A percentile compares a stretch with the other conserved stretches of the same genome.
phyloP scores from a whole-genome alignment of 2,329 filamentous ascomycete species.

The Trichoderma oligosporum region DNA sequence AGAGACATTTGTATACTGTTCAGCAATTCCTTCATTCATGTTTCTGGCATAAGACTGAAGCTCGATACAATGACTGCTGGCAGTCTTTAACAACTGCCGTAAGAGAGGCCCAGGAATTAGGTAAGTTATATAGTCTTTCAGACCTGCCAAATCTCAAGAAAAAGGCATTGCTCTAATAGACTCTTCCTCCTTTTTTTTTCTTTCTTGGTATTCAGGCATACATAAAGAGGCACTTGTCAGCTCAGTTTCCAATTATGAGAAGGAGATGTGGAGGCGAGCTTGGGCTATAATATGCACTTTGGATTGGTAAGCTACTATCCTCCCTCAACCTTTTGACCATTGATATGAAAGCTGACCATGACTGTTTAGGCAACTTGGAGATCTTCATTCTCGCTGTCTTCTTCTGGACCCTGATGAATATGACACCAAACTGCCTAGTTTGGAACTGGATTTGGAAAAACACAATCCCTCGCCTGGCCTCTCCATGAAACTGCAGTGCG shows the following conservation, averaged over 20 bases:
- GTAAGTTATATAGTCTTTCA: slow-evolving; percentile 24
- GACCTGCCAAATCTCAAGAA: not conserved
- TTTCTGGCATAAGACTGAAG: slow-evolving; percentile 38
- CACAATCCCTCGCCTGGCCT: slow-evolving; percentile 32
- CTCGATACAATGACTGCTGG: slow-evolving; percentile 37
- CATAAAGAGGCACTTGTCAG: slow-evolving; percentile 31
- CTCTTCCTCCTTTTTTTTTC: too few species aligned
- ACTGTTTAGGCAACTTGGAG: slow-evolving; percentile 34
- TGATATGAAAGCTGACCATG: not conserved
- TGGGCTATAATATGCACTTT: slow-evolving; percentile 39
- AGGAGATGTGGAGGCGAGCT: slow-evolving; percentile 35
- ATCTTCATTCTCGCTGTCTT: slow-evolving; percentile 33
- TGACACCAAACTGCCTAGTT: slow-evolving; percentile 32
- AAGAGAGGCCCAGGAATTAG: slow-evolving; percentile 36
- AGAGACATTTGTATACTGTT: slow-evolving; percentile 33
- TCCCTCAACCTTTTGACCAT: not conserved
- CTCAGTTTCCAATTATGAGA: slow-evolving; percentile 32
- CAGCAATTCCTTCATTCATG: slow-evolving; percentile 38
- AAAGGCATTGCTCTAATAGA: not conserved
- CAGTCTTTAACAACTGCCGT: slow-evolving; percentile 36
- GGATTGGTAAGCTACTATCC: slow-evolving; percentile 33
- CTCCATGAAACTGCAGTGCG: slow-evolving; percentile 37
- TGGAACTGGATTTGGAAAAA: slow-evolving; percentile 30
- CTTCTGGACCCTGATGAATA: slow-evolving; percentile 36
- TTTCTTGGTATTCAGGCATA: slow-evolving; percentile 27